phyloP scores from a whole-genome alignment of 352 stramenopile species.

The Stramenopiles sp. region DNA sequence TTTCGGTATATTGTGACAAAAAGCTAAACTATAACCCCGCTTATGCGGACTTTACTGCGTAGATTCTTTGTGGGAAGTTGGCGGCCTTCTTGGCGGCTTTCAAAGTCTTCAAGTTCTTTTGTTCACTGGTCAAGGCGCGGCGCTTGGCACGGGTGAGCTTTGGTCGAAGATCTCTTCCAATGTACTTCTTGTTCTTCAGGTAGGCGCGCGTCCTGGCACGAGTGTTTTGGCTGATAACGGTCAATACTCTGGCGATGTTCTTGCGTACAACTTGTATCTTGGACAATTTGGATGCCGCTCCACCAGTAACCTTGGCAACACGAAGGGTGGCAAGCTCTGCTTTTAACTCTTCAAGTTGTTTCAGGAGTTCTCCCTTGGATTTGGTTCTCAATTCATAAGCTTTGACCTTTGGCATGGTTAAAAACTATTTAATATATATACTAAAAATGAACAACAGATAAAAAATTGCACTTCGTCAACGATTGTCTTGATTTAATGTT shows the following conservation, averaged over 20 bases:
- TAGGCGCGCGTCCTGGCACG: conserved; percentile 55
- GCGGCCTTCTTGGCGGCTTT: conserved; percentile 83
- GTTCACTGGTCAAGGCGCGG: conserved; percentile 75
- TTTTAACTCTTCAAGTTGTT: conserved; percentile 90
- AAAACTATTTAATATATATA: no score
- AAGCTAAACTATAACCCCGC: no score
- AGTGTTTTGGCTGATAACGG: conserved; percentile 91
- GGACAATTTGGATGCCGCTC: conserved; percentile 92
- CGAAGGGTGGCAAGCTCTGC: conserved; percentile 89
- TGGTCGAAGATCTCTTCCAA: conserved; percentile 86
- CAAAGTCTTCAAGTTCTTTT: conserved; percentile 74
- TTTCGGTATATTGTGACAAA: no score
- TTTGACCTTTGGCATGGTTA: conserved; percentile 60
- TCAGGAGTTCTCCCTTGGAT: conserved; percentile 93
- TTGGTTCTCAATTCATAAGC: conserved; percentile 90
- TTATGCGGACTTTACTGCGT: conserved; percentile 64
- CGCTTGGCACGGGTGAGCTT: conserved; percentile 98
- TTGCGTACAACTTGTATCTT: conserved; percentile 98
- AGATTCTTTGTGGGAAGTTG: conserved; percentile 87
- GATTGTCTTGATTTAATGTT: no score
- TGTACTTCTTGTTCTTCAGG: conserved; percentile 81
- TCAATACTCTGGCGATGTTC: conserved; percentile 94
- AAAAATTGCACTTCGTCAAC: no score
- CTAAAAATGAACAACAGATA: no score
- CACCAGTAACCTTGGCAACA: conserved; percentile 95